A percentile compares a stretch with the other conserved stretches of the same genome.
Evolutionary conservation across 2,329 filamentous ascomycete genomes (phyloP).

Genomic region (Penicillium italicum): DNA sequence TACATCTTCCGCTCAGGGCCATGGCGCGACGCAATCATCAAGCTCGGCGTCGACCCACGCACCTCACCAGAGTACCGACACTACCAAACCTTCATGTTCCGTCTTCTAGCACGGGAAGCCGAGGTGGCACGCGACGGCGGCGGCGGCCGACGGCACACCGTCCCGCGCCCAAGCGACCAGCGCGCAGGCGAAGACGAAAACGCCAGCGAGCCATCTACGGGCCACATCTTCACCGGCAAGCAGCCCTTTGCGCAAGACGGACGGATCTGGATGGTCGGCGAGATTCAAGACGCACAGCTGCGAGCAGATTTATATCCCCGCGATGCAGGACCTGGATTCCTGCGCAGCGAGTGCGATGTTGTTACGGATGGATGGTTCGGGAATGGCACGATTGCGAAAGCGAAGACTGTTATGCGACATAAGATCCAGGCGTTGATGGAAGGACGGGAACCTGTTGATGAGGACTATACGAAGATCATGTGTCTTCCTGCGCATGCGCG

Average conservation of each 20-base stretch:
- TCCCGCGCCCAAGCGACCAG: slow-evolving; percentile 17
- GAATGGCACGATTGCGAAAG: slow-evolving; percentile 76
- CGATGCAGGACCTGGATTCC: slow-evolving; percentile 46
- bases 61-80: slow-evolving; percentile 69
- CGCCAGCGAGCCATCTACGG: slow-evolving; percentile 7
- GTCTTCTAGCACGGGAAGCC: slow-evolving; percentile 50
- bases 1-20: slow-evolving; percentile 93
- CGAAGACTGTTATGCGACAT: slow-evolving; percentile 80
- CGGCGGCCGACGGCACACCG: slow-evolving; percentile 29
- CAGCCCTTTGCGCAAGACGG: slow-evolving; percentile 68
- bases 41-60: slow-evolving; percentile 82
- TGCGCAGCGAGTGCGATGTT: slow-evolving; percentile 58
- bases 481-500: slow-evolving; percentile 37
- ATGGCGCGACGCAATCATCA: slow-evolving; percentile 83
- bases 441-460: slow-evolving; percentile 31
- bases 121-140: slow-evolving; percentile 34
- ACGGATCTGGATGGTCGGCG: slow-evolving; percentile 91
- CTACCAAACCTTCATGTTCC: slow-evolving; percentile 89
- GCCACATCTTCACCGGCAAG: slow-evolving; percentile 78
- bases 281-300: slow-evolving; percentile 78
- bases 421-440: slow-evolving; percentile 68
- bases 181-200: slow-evolving; percentile 1
- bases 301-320: slow-evolving; percentile 61
- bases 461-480: slow-evolving; percentile 37
- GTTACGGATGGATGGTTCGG: slow-evolving; percentile 77